Evolutionary conservation across 352 stramenopile genomes (phyloP), one percentile per base, ranked within the genome.

Genomic region (Phytopythium oedochilum): DNA sequence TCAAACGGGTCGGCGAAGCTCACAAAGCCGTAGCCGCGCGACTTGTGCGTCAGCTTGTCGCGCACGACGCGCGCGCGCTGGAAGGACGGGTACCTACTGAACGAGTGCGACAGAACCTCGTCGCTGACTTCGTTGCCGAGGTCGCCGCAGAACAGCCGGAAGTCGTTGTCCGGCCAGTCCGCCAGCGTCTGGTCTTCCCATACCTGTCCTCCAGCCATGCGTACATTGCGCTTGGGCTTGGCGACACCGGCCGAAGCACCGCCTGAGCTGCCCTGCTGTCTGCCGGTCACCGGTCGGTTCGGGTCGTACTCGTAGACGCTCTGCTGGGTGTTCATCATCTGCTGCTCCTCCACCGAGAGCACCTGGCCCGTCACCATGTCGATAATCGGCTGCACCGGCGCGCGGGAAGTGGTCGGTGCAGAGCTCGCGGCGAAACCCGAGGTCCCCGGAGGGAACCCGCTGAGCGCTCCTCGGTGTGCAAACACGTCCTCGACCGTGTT

Each of bases 151-250:
- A 98, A 99, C 17, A 99, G 70, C 2, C 95, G 88, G 70, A 97
- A 98, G 67, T 99, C 95, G 67, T 98, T 98, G 20, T 97, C 86
- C 0, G 95, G 95, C 94, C 94, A 99, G 54, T 98, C 90, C 7
- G 77, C 75, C 18, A 99, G 73, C 25, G 92, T 97, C 32, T 64
- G 49, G 61, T 99, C 95, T 23, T 94, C 84, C 93, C 94, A 98
- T 8, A 96, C 80, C 57, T 97, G 74, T 10, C 93, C 94, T 1
- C 82, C 82, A 11, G 75, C 84, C 57, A 91, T 73, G 45, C 84
- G 70, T 25, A 94, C 26, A 29, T 83, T 71, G 35, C 73, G 68
- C 55, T 91, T 94, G 5, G 57, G 39, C 44, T 80, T 75, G 7
- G 39, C 29, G 20, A 9, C 40, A 10, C 22, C 40, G 20, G 40